Base-by-base conservation (phyloP, 108 stramenopile species). In the Cyclotella atomus region DNA sequence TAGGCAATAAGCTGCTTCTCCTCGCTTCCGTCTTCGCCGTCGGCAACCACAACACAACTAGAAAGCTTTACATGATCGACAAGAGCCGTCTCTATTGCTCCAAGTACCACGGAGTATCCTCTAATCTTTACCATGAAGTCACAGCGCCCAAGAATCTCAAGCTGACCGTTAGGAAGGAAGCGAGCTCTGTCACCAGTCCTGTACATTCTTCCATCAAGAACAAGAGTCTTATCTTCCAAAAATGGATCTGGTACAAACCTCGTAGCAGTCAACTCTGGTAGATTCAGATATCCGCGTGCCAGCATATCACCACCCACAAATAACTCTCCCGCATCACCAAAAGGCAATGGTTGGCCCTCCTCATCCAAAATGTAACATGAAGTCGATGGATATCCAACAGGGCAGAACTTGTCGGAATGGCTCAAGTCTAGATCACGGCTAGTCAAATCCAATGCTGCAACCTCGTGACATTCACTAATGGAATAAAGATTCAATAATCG, bases 91-190 rank as follows among this genome's bases (percentile, higher is more conserved):
- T 93, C 92, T 10, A 93, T 73, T 2, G 92, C 92, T 3, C 89
- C 86, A 41, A 90, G 65, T 10, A 87, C 92, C 27, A 93, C 90
- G 5, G 85, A 87, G 68, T 93, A 70, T 76, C 92, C 92, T n/a
- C 92, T 81, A 25, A 93, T 85, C 83, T 93, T 93, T 56, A 93
- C 88, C 87, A 90, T 90, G 72, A 87, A 89, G 73, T 90, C 92
- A 59, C 89, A 88, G 33, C 92, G 83, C 16, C 92, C 92, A 33
- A 90, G 65, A 34, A 93, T 86, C 66, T 90, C 92, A 29, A 93
- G 76, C 35, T 90, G 84, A 29, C 88, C 83, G 59, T 89, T 81
- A 14, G 88, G 87, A 28, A 93, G 71, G n/a, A 91, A 65, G 4
- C 89, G 72, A 19, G 85, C 90, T 12, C 87, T 69, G 76, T 93